Evolutionary conservation across 2,329 filamentous ascomycete species (phyloP).

Genomic region (Sarocladiaceae sp.): DNA sequence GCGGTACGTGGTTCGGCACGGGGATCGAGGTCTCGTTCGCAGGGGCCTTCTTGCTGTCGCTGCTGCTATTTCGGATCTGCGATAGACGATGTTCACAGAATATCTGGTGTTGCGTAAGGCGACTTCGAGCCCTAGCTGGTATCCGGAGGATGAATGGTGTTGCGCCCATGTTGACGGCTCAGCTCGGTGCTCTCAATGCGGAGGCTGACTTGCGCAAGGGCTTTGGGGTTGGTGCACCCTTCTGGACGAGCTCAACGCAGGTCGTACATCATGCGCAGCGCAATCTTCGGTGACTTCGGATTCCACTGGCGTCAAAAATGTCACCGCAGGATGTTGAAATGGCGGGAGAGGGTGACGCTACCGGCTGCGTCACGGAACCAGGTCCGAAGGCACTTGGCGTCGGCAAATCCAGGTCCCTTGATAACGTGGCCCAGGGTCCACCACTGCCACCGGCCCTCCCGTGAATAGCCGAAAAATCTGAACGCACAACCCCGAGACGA

Average conservation of each 20-base stretch:
- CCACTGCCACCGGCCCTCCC: too few relatives aligned
- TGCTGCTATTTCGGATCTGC: background rate
- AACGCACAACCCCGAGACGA: too few relatives aligned
- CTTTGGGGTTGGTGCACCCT: too few relatives aligned
- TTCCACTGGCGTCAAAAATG: too few relatives aligned
- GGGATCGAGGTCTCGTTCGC: conserved; percentile 7
- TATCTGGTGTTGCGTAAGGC: background rate
- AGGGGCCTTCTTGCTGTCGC: background rate
- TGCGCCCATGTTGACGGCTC: background rate
- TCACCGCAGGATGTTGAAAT: too few relatives aligned
- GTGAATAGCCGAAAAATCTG: too few relatives aligned
- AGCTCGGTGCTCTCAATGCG: too few relatives aligned
- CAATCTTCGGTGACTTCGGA: background rate
- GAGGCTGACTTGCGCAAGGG: too few relatives aligned
- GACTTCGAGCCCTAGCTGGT: conserved; percentile 10
- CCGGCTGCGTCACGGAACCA: background rate
- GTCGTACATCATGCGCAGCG: background rate
- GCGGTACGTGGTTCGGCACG: conserved; percentile 8
- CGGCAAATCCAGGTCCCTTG: conserved; percentile 1
- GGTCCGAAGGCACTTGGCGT: background rate
- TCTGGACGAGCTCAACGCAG: background rate
- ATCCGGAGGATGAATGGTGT: conserved; percentile 14
- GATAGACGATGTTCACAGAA: background rate
- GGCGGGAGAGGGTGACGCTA: conserved; percentile 6
- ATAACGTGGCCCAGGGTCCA: too few relatives aligned